Conservation (phyloP, 169 alveolate genomes). For the Babesia bovis region DNA sequence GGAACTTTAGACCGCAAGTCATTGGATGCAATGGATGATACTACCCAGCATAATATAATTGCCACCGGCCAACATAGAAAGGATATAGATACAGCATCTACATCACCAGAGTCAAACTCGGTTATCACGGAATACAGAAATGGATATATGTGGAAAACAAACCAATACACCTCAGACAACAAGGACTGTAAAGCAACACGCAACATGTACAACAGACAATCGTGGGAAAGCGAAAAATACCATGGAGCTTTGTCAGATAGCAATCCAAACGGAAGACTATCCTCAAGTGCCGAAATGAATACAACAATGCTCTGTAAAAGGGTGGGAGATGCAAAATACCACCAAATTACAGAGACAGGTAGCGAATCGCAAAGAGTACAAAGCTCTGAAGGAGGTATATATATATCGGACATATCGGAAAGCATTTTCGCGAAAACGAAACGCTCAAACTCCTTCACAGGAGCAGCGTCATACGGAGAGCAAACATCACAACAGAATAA, state of each 20-base stretch:
- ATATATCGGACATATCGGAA: neutral
- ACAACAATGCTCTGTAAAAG: neutral
- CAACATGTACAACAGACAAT: neutral
- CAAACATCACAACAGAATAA: neutral
- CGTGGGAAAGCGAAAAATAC: slow-evolving; percentile 10
- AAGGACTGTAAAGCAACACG: neutral
- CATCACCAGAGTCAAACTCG: slow-evolving; percentile 30
- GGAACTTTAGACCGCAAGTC: neutral
- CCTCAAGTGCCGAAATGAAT: neutral
- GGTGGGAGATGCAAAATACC: neutral
- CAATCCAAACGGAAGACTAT: slow-evolving; percentile 9
- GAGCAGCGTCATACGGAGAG: slow-evolving; percentile 15
- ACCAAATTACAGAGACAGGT: neutral
- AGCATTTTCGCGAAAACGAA: neutral
- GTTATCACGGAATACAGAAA: slow-evolving; percentile 1
- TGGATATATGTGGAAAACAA: slow-evolving; percentile 9
- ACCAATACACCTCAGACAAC: slow-evolving; percentile 1
- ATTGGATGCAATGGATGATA: slow-evolving; percentile 11
- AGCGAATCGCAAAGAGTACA: neutral
- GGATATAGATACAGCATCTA: slow-evolving; percentile 32
- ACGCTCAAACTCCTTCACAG: slow-evolving; percentile 28
- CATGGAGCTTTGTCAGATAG: slow-evolving; percentile 10
- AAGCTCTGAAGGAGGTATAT: neutral
- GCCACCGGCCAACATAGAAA: slow-evolving; percentile 11
- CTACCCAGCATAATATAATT: neutral